Percentiles rank a stretch among this genome's conserved stretches.
phyloP scores from a whole-genome alignment of 1,284 basidiomycete species.

The Neolentinus lepideus region DNA sequence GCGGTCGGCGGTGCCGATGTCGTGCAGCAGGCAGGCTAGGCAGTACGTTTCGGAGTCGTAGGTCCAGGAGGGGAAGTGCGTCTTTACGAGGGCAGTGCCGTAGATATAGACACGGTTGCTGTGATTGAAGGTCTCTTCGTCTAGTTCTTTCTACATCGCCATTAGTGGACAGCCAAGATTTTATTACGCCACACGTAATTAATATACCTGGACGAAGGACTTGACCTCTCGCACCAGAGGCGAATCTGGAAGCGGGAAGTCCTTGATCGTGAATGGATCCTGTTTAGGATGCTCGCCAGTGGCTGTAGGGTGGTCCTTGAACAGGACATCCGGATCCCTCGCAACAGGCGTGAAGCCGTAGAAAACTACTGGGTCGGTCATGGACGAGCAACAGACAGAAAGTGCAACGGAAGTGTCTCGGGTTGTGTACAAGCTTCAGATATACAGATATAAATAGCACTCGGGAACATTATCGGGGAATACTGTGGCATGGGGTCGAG shows the following conservation, averaged over 20 bases:
- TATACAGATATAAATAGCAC: too few relatives aligned
- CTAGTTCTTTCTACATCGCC: constrained; percentile 33
- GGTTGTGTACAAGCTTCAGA: too few relatives aligned
- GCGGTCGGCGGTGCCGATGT: constrained; percentile 46
- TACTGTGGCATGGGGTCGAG: too few relatives aligned
- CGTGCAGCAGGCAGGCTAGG: constrained; percentile 44
- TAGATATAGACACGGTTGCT: constrained; percentile 45
- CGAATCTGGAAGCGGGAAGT: constrained; percentile 40
- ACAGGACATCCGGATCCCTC: constrained; percentile 41
- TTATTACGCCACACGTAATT: not conserved
- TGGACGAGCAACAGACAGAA: too few relatives aligned
- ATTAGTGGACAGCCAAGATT: not conserved
- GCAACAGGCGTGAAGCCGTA: constrained; percentile 45
- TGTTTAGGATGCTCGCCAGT: constrained; percentile 38
- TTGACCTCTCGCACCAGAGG: constrained; percentile 31
- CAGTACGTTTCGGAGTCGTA: constrained; percentile 46
- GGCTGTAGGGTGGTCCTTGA: constrained; percentile 40
- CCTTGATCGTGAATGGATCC: constrained; percentile 30
- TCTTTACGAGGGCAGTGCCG: constrained; percentile 39
- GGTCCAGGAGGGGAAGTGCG: constrained; percentile 41
- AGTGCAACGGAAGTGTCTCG: too few relatives aligned
- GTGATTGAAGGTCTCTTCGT: constrained; percentile 43
- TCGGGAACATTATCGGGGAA: too few relatives aligned
- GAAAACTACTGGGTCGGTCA: constrained; percentile 17
- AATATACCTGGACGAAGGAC: constrained; percentile 32